phyloP scores from a whole-genome alignment of 352 stramenopile species.

The Globisporangium sylvaticum region DNA sequence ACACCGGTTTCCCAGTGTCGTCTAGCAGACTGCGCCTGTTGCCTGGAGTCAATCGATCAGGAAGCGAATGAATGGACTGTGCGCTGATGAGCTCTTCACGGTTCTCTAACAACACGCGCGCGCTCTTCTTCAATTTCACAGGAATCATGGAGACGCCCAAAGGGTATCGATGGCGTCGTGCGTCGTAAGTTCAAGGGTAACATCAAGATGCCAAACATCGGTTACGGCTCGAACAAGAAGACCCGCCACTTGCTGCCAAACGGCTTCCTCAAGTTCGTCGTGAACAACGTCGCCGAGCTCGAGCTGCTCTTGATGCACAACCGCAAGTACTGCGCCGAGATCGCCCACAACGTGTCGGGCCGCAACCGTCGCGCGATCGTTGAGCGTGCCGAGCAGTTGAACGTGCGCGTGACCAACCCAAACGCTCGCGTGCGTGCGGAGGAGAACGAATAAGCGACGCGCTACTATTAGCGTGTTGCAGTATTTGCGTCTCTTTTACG shows the following conservation, averaged over 20 bases:
- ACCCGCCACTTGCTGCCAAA: conserved; percentile 97
- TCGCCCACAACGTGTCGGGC: conserved; percentile 97
- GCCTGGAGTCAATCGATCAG: not conserved
- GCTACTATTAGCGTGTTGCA: not conserved
- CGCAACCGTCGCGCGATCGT: conserved; percentile 97
- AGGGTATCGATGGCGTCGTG: conserved; percentile 99
- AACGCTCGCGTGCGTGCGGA: conserved; percentile 96
- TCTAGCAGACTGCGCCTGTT: not conserved
- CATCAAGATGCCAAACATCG: conserved; percentile 98
- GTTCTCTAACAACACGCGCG: not conserved
- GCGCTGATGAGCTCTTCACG: not conserved
- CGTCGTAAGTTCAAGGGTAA: conserved; percentile 99
- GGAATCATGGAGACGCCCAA: conserved; percentile 97
- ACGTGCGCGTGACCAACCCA: conserved; percentile 98
- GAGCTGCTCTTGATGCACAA: conserved; percentile 94
- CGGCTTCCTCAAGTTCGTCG: conserved; percentile 99
- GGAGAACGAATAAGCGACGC: conserved; percentile 89
- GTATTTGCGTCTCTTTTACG: conserved; percentile 5
- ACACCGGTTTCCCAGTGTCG: not conserved
- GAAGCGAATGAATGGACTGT: not conserved
- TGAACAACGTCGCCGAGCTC: conserved; percentile 98
- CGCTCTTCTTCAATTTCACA: conserved; percentile 8
- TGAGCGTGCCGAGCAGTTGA: conserved; percentile 97
- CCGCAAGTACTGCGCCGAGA: conserved; percentile 98
- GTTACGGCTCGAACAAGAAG: conserved; percentile 99